Evolutionary conservation across 2,329 filamentous ascomycete species (phyloP).

Genomic region (Phaeosphaeria sp.): DNA sequence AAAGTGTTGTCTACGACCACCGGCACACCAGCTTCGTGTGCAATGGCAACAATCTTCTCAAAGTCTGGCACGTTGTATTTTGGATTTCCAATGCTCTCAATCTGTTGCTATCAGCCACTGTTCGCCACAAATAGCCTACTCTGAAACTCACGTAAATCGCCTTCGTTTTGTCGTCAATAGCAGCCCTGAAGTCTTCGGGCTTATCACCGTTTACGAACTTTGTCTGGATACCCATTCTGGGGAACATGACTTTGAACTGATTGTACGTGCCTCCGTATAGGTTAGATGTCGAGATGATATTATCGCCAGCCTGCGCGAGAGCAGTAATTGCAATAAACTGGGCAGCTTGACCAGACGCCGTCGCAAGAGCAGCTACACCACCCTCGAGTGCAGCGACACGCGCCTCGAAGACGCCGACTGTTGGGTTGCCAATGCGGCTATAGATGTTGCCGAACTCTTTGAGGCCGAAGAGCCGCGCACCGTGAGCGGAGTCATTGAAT

Average conservation of each 20-base stretch:
- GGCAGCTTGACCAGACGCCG: constrained; percentile 85
- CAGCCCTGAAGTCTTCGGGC: constrained; percentile 76
- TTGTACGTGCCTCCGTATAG: constrained; percentile 94
- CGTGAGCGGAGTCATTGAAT: constrained; percentile 97
- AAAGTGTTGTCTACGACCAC: constrained; percentile 86
- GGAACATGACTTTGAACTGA: constrained; percentile 90
- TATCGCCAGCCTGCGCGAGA: constrained; percentile 87
- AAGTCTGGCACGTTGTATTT: constrained; percentile 93
- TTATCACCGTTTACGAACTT: constrained; percentile 87
- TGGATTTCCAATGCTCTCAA: constrained; percentile 90
- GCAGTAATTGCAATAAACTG: constrained; percentile 90
- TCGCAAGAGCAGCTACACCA: constrained; percentile 83
- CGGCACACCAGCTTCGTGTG: constrained; percentile 69
- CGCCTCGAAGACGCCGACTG: constrained; percentile 95
- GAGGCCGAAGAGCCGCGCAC: constrained; percentile 91
- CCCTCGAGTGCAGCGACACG: constrained; percentile 94
- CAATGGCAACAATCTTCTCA: constrained; percentile 81
- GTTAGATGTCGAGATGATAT: constrained; percentile 89
- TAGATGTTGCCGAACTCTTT: constrained; percentile 99
- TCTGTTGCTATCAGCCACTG: constrained; percentile 8
- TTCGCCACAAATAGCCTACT: neutral
- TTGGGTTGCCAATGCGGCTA: constrained; percentile 82
- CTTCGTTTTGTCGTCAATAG: constrained; percentile 93
- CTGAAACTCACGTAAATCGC: constrained; percentile 72
- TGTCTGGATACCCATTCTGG: constrained; percentile 83